phyloP scores from a whole-genome alignment of 1,139 yeast genomes.

The Taphrina flavorubra region DNA sequence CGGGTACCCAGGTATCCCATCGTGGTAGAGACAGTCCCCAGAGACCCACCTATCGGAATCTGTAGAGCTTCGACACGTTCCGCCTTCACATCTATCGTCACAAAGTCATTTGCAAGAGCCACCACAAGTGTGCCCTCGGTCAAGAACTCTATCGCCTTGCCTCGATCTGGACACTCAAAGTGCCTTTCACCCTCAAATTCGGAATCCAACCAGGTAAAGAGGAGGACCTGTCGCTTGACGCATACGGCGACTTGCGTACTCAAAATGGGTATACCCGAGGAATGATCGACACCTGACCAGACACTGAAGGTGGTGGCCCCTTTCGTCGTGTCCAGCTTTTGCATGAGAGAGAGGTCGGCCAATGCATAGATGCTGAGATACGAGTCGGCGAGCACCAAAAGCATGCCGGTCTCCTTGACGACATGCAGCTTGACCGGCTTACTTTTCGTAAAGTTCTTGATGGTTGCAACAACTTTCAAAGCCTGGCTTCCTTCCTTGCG shows the following conservation, averaged over 20 bases:
- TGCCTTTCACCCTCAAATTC: conserved; percentile 51
- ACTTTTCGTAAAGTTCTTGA: conserved; percentile 44
- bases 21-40: conserved; percentile 44
- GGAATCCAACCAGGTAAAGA: conserved; percentile 54
- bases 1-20: conserved; percentile 44
- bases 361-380: conserved; percentile 52
- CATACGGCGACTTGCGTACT: conserved; percentile 53
- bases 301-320: conserved; percentile 52
- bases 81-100: conserved; percentile 47
- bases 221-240: conserved; percentile 51
- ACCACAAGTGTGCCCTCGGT: conserved; percentile 52
- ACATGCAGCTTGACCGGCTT: conserved; percentile 52
- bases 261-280: conserved; percentile 40
- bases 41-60: conserved; percentile 42
- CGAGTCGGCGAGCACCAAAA: conserved; percentile 52
- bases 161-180: conserved; percentile 52
- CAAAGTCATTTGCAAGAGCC: conserved; percentile 51
- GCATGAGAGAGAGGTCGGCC: conserved; percentile 50
- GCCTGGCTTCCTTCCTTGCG: not conserved
- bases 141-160: conserved; percentile 52
- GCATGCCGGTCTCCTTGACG: conserved; percentile 52
- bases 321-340: conserved; percentile 52
- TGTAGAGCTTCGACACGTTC: conserved; percentile 42
- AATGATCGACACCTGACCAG: conserved; percentile 44
- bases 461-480: conserved; percentile 39